These are phyloP conservation scores for Delitschia confertaspora DNA, from an alignment of 495 filamentous ascomycete species.

Conservation along the genomic window DNA sequence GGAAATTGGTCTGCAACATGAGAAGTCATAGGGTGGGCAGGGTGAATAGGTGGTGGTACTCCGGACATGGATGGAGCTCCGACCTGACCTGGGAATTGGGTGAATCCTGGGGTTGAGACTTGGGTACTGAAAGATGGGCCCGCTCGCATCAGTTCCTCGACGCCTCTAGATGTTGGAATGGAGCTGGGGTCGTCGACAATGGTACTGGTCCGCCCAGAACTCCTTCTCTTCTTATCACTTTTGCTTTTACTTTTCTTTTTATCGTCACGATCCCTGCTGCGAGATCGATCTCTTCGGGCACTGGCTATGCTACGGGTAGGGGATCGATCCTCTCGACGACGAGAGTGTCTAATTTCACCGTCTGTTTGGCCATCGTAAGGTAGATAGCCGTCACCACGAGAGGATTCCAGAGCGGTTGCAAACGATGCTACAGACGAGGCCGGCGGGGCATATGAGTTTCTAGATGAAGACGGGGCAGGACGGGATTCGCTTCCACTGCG, in stretches of 20 bases:
- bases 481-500: constrained; percentile 50
- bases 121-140: constrained; percentile 36
- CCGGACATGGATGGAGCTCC: constrained; percentile 29
- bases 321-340: constrained; percentile 20
- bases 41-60: constrained; percentile 17
- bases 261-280: constrained; percentile 23
- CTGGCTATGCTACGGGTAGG: constrained; percentile 15
- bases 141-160: constrained; percentile 25
- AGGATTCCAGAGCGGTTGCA: constrained; percentile 42
- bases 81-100: constrained; percentile 41
- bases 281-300: constrained; percentile 18
- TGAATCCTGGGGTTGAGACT: constrained; percentile 34
- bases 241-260: constrained; percentile 11
- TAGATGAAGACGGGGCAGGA: constrained; percentile 31
- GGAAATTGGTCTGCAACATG: constrained; percentile 53
- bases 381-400: constrained; percentile 9
- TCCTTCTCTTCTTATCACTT: constrained; percentile 8
- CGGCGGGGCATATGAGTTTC: constrained; percentile 38
- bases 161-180: constrained; percentile 18
- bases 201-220: not conserved
- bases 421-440: constrained; percentile 47
- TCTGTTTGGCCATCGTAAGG: constrained; percentile 16
- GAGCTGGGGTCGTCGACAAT: constrained; percentile 6
- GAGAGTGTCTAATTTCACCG: constrained; percentile 5
- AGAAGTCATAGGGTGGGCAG: constrained; percentile 37